phyloP scores from a whole-genome alignment of 306 rosid genomes.

The Rosa persica region DNA sequence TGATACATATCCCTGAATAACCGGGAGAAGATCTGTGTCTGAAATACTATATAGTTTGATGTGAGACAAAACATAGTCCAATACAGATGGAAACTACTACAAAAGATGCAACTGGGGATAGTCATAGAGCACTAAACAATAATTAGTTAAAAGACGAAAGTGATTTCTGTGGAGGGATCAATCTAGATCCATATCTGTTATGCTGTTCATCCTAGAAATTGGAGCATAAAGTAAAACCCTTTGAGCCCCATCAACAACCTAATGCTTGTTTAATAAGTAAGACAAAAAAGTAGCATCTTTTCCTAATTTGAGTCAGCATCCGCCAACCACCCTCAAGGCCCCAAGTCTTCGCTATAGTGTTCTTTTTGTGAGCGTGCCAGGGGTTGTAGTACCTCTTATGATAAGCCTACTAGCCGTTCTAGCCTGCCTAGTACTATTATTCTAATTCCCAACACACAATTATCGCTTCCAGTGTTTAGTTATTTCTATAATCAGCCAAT shows the following conservation, averaged over 20 bases:
- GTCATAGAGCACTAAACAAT: neutral
- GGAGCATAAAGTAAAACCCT: neutral
- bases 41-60: neutral
- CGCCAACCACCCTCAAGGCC: neutral
- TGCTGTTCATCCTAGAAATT: neutral
- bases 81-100: neutral
- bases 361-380: neutral
- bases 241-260: neutral
- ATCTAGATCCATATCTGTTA: neutral
- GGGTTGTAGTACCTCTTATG: neutral
- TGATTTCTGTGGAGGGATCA: neutral
- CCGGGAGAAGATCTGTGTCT: neutral
- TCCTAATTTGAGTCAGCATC: neutral
- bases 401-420: neutral
- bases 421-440: neutral
- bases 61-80: neutral
- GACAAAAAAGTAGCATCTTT: neutral
- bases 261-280: neutral
- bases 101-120: neutral
- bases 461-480: neutral
- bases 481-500: neutral
- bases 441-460: neutral
- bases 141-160: neutral
- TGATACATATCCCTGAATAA: neutral
- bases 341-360: neutral